Evolutionary conservation across 2,329 filamentous ascomycete genomes (phyloP).

Genomic region (Scolecobasidium constrictum): DNA sequence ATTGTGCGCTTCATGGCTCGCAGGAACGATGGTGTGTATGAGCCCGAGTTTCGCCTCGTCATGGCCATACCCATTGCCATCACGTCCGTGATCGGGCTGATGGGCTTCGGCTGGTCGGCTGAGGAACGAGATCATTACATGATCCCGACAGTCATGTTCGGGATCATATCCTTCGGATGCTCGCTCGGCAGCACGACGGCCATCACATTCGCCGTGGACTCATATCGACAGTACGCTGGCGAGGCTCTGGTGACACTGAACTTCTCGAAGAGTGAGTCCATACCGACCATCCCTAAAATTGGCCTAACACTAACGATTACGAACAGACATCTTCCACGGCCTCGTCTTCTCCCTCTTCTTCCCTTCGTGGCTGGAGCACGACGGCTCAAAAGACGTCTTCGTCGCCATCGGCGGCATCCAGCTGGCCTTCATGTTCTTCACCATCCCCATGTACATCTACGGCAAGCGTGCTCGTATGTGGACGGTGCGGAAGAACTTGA

Average conservation of each 20-base stretch:
- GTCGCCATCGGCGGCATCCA: slow-evolving; percentile 80
- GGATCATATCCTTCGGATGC: slow-evolving; percentile 84
- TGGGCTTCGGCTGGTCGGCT: slow-evolving; percentile 94
- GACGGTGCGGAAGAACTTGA: slow-evolving; percentile 76
- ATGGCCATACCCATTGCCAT: slow-evolving; percentile 76
- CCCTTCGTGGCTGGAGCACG: slow-evolving; percentile 65
- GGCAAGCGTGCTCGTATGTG: slow-evolving; percentile 89
- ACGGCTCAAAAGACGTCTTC: slow-evolving; percentile 70
- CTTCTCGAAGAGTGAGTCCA: slow-evolving; percentile 65
- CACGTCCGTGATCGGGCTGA: slow-evolving; percentile 72
- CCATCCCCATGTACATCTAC: slow-evolving; percentile 88
- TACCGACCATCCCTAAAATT: not conserved
- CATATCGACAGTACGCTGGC: slow-evolving; percentile 84
- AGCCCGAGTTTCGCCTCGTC: slow-evolving; percentile 83
- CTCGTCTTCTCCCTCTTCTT: slow-evolving; percentile 84
- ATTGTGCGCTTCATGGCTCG: slow-evolving; percentile 74
- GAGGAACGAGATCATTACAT: slow-evolving; percentile 69
- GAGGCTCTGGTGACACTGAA: slow-evolving; percentile 92
- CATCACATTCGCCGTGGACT: slow-evolving; percentile 91
- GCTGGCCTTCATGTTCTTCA: slow-evolving; percentile 58
- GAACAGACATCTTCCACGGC: slow-evolving; percentile 70
- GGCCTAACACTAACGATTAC: not conserved
- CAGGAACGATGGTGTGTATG: slow-evolving; percentile 85
- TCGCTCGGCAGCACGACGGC: slow-evolving; percentile 80
- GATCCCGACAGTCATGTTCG: slow-evolving; percentile 88